A percentile compares a stretch with the other conserved stretches of the same genome.
phyloP scores from a whole-genome alignment of 306 rosid species.

The Urtica urens region DNA sequence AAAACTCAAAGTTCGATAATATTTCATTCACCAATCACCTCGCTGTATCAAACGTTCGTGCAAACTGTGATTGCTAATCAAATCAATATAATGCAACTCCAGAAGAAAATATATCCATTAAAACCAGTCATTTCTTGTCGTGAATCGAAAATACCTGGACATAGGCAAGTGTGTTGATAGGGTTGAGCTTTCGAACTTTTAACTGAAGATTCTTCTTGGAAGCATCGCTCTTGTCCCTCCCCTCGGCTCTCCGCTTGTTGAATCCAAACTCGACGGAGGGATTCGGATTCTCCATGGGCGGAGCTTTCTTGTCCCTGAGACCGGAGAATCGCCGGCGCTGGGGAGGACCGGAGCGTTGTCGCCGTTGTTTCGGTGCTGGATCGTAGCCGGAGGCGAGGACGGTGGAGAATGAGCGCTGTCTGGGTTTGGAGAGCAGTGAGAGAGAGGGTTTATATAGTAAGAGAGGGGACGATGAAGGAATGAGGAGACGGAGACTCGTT shows the following conservation, averaged over 20 bases:
- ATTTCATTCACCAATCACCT: too few species aligned
- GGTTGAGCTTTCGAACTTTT: constrained; percentile 56
- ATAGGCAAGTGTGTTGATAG: constrained; percentile 54
- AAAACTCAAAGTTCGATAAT: too few species aligned
- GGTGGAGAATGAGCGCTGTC: constrained; percentile 27
- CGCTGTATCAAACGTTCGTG: too few species aligned
- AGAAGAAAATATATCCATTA: too few species aligned
- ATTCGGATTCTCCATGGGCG: constrained; percentile 24
- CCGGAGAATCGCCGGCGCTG: constrained; percentile 10
- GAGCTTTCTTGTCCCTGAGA: constrained; percentile 7
- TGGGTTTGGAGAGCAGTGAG: constrained; percentile 18
- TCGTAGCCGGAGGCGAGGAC: constrained; percentile 26
- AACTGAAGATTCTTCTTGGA: constrained; percentile 43
- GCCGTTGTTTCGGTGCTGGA: constrained; percentile 21
- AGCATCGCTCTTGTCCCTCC: constrained; percentile 36
- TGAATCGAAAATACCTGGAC: constrained; percentile 70
- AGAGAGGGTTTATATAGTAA: constrained; percentile 10
- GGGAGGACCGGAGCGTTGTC: constrained; percentile 28
- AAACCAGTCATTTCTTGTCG: too few species aligned
- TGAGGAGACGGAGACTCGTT: constrained; percentile 36
- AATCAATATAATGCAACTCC: too few species aligned
- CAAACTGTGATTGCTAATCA: too few species aligned
- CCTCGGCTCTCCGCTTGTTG: constrained; percentile 78
- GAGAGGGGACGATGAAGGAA: constrained; percentile 11
- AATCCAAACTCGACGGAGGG: constrained; percentile 15